These are phyloP conservation scores for Neurospora sp. DNA, from an alignment of 495 filamentous ascomycete genomes.

Conservation along the genomic window DNA sequence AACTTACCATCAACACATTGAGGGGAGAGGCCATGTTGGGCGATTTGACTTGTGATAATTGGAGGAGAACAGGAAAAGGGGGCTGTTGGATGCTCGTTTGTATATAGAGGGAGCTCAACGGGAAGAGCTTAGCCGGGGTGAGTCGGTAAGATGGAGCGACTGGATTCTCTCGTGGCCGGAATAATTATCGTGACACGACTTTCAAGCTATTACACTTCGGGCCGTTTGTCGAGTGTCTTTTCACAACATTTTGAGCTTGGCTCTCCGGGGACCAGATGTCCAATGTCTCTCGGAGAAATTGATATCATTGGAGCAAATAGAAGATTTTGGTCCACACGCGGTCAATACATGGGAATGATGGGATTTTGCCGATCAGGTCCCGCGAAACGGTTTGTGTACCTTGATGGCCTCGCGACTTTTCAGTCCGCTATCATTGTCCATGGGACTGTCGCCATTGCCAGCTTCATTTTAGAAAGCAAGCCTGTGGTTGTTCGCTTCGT, in stretches of 20 bases:
- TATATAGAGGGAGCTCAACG: not conserved
- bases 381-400: not conserved
- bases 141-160: not conserved
- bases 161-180: not conserved
- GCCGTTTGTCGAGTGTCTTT: not conserved
- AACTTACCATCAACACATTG: constrained; percentile 74
- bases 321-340: not conserved
- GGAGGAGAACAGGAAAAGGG: not conserved
- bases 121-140: not conserved
- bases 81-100: not conserved
- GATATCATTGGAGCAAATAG: not conserved
- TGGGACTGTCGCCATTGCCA: not conserved
- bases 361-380: not conserved
- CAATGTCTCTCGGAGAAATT: not conserved
- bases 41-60: not conserved
- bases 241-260: not conserved
- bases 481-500: no score
- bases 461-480: not conserved
- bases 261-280: not conserved
- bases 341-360: not conserved
- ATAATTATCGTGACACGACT: not conserved
- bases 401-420: not conserved
- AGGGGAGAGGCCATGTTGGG: constrained; percentile 25
- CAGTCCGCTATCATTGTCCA: not conserved
- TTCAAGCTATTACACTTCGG: not conserved